These are phyloP conservation scores for Pythium aphanidermatum DNA, from an alignment of 352 stramenopile species.

Conservation along the genomic window DNA sequence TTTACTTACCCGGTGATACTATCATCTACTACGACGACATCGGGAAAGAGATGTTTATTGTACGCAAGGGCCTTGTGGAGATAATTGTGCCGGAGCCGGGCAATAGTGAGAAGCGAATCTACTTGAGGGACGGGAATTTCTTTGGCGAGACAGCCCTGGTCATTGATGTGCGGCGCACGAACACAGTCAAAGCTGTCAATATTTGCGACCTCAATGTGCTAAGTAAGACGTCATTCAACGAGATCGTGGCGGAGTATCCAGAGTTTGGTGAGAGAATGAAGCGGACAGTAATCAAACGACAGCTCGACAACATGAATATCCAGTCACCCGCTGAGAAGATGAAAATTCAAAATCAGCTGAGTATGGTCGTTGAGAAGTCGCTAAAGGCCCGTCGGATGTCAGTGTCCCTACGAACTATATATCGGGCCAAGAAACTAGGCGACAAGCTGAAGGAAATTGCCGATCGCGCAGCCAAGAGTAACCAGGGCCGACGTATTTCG, in stretches of 20 bases:
- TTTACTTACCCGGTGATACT: slow-evolving; percentile 69
- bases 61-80: slow-evolving; percentile 77
- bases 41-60: slow-evolving; percentile 85
- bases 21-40: slow-evolving; percentile 83
- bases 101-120: slow-evolving; percentile 50
- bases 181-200: slow-evolving; percentile 69
- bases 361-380: slow-evolving; percentile 72
- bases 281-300: slow-evolving; percentile 70
- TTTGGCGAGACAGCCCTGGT: slow-evolving; percentile 74
- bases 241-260: slow-evolving; percentile 73
- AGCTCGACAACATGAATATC: slow-evolving; percentile 85
- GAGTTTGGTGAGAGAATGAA: slow-evolving; percentile 82
- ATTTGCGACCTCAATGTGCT: slow-evolving; percentile 79
- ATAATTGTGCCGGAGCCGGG: slow-evolving; percentile 57
- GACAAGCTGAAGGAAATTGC: slow-evolving; percentile 83
- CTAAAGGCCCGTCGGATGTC: slow-evolving; percentile 69
- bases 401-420: slow-evolving; percentile 65
- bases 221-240: slow-evolving; percentile 72
- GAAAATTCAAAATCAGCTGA: slow-evolving; percentile 74
- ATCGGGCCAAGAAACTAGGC: slow-evolving; percentile 70
- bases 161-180: slow-evolving; percentile 72
- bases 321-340: slow-evolving; percentile 61
- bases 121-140: slow-evolving; percentile 70
- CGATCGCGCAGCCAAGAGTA: slow-evolving; percentile 37
- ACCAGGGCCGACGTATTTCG: slow-evolving; percentile 21